Evolutionary conservation across 805 yeast species (phyloP).

Genomic region (Zygoascus ofunaensis): DNA sequence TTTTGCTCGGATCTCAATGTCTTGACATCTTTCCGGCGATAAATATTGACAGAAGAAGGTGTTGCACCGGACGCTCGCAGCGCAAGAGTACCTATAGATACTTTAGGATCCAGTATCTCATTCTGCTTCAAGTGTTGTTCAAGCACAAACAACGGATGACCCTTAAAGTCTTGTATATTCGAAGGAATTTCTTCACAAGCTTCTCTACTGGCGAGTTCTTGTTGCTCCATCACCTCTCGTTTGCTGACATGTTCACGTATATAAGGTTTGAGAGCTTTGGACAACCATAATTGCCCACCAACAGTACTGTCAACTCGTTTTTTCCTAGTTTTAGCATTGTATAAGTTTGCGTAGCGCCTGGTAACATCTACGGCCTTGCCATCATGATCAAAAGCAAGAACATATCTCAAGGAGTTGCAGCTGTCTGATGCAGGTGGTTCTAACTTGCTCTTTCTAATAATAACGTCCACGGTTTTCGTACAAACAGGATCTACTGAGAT

Average conservation of each 20-base stretch:
- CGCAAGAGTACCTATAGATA: slow-evolving; percentile 65
- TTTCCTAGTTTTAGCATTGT: slow-evolving; percentile 65
- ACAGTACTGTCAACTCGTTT: slow-evolving; percentile 58
- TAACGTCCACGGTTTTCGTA: slow-evolving; percentile 51
- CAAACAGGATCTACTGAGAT: slow-evolving; percentile 78
- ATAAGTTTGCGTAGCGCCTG: slow-evolving; percentile 62
- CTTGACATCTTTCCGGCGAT: slow-evolving; percentile 55
- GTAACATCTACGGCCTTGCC: slow-evolving; percentile 76
- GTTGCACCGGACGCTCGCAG: slow-evolving; percentile 26
- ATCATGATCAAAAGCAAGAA: slow-evolving; percentile 59
- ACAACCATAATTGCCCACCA: slow-evolving; percentile 54
- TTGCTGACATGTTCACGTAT: slow-evolving; percentile 21
- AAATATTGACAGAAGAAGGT: slow-evolving; percentile 35
- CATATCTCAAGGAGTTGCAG: slow-evolving; percentile 59
- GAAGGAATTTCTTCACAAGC: slow-evolving; percentile 81
- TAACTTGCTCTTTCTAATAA: slow-evolving; percentile 46
- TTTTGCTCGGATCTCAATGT: slow-evolving; percentile 62
- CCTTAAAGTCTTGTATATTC: slow-evolving; percentile 68
- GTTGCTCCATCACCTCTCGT: slow-evolving; percentile 39
- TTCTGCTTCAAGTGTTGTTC: slow-evolving; percentile 64
- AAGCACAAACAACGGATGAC: slow-evolving; percentile 78
- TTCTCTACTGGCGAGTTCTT: slow-evolving; percentile 53
- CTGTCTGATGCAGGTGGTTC: slow-evolving; percentile 64
- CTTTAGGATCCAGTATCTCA: slow-evolving; percentile 62
- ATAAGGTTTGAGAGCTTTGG: slow-evolving; percentile 30